Base-by-base conservation (phyloP, 352 stramenopile species). In the Peronosclerospora sorghi region DNA sequence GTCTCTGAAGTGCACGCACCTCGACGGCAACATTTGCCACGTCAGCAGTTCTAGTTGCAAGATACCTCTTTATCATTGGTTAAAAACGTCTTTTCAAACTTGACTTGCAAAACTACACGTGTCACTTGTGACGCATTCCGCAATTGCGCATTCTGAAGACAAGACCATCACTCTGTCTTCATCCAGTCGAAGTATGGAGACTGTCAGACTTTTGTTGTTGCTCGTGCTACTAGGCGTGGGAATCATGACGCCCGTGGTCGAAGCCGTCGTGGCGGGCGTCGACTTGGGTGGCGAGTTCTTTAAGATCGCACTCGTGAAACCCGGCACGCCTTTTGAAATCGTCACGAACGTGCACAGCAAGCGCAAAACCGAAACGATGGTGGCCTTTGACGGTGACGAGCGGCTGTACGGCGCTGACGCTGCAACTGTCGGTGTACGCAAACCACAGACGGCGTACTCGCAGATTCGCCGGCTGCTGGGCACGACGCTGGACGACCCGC, bases 341-440 rank as follows among this genome's bases (percentile, higher is more conserved):
- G 94, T 98, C 2, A 98, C 93, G 17, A 98, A 99, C 64, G 68
- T 96, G 37, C 88, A 97, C 58, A 97, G 88, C 49, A 98, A 98
- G 72, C 86, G 96, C 39, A 98, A 98, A 70, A 98, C 95, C 15
- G 92, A 97, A 60, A 94, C 94, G 47, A 83, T 88, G 44, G 77
- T 97, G 30, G 77, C 78, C 17, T 97, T 97, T 47, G 78, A 95
- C 56, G 70, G 78, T 41, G 86, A 92, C 19, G 90, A 96, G 44
- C 77, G 95, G 0, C 85, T 97, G 21, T 98, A 97, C 63, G 96
- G 94, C 18, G 89, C 86, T 2, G 95, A 98, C 61, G 95, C 95
- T 0, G 82, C 77, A 23, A 86, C 68, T 12, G 63, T 98, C 30
- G 75, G 94, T 43, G 83, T 93, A 18, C 75, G 95, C 12, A 96